Percentiles rank a stretch among this genome's conserved stretches.
Conservation (phyloP, 805 yeast species). For the Saccharomyces jurei region DNA sequence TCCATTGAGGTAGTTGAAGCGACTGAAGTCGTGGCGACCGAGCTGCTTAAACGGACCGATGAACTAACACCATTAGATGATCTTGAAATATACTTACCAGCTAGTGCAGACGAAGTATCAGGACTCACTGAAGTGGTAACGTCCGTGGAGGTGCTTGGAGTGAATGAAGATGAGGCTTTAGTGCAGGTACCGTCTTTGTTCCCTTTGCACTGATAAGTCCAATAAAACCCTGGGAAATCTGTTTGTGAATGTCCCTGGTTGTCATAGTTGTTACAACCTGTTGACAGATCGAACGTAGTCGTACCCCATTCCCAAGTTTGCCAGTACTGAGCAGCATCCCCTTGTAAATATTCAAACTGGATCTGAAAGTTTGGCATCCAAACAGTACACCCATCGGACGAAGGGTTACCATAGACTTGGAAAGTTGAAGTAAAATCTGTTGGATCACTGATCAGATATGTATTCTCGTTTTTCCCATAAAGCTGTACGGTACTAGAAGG, state of each 20-base stretch:
- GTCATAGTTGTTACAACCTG: constrained; percentile 16
- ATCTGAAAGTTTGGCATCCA: constrained; percentile 20
- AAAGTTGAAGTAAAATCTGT: constrained; percentile 18
- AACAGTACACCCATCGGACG: constrained; percentile 4
- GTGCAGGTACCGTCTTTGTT: neutral
- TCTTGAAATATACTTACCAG: no score
- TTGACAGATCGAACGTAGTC: constrained; percentile 10
- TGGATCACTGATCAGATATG: constrained; percentile 9
- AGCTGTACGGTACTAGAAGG: constrained; percentile 12
- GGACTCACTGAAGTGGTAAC: neutral
- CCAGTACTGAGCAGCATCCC: constrained; percentile 4
- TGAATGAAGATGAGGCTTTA: neutral
- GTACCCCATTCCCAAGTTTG: constrained; percentile 14
- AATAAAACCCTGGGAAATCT: constrained; percentile 15
- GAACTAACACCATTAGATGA: neutral
- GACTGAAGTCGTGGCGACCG: neutral
- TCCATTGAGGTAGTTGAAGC: no score
- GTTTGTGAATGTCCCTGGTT: constrained; percentile 15
- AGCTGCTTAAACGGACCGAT: neutral
- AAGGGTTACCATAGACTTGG: constrained; percentile 8
- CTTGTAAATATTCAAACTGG: constrained; percentile 13
- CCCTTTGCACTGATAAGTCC: constrained; percentile 4
- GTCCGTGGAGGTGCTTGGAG: neutral
- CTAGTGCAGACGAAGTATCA: neutral
- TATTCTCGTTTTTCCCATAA: constrained; percentile 13